phyloP scores from a whole-genome alignment of 2,329 filamentous ascomycete genomes.

The Teratosphaeria epicoccoides region DNA sequence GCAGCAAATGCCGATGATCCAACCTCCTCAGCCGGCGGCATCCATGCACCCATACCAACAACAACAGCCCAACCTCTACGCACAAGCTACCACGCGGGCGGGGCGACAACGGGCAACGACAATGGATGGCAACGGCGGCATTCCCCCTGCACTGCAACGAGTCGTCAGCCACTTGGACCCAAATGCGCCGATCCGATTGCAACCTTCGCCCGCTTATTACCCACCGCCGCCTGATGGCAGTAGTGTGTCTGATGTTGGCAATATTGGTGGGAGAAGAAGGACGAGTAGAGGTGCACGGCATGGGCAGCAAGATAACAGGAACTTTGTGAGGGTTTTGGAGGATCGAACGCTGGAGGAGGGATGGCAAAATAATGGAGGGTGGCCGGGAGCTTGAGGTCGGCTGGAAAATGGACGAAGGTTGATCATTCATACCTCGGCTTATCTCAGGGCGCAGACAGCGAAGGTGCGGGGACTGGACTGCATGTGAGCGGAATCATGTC shows the following conservation, averaged over 20 bases:
- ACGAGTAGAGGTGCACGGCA: conserved; percentile 40
- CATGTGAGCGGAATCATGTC: neutral
- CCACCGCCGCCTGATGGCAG: conserved; percentile 82
- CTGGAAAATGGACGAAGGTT: neutral
- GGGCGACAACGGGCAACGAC: conserved; percentile 85
- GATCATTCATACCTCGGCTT: neutral
- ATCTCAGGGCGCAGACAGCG: neutral
- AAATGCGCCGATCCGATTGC: conserved; percentile 81
- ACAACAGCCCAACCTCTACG: conserved; percentile 51
- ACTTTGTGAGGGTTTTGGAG: conserved; percentile 91
- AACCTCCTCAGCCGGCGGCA: conserved; percentile 35
- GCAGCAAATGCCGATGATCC: conserved; percentile 60
- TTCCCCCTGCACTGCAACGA: conserved; percentile 82
- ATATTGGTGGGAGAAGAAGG: conserved; percentile 63
- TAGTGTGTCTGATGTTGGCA: conserved; percentile 53
- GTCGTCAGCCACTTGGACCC: conserved; percentile 95
- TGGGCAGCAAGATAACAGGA: conserved; percentile 49
- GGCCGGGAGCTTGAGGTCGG: neutral
- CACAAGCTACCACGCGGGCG: conserved; percentile 64
- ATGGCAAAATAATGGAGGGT: conserved; percentile 31
- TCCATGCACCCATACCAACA: conserved; percentile 26
- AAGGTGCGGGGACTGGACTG: neutral
- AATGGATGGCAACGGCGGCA: conserved; percentile 71
- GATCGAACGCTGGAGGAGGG: conserved; percentile 90
- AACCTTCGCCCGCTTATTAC: conserved; percentile 95